Evolutionary conservation across 169 alveolate genomes (phyloP).

Genomic region (Cryptosporidium bovis): DNA sequence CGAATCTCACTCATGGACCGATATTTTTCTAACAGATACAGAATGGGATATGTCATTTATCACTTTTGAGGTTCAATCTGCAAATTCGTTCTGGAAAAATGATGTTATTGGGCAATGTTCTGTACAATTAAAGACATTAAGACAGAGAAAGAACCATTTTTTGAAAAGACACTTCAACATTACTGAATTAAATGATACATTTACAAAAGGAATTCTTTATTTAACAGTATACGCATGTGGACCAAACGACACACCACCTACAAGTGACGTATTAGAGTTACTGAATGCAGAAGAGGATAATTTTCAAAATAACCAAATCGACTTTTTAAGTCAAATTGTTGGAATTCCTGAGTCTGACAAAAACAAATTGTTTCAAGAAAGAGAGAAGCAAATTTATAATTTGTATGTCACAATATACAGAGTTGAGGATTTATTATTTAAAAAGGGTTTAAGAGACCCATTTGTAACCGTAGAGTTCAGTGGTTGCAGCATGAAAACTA

Average conservation of each 20-base stretch:
- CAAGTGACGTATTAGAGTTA: constrained; percentile 57
- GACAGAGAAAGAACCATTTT: constrained; percentile 84
- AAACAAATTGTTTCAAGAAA: constrained; percentile 19
- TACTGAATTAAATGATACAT: constrained; percentile 83
- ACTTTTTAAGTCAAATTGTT: constrained; percentile 52
- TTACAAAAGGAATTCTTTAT: constrained; percentile 82
- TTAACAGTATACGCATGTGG: constrained; percentile 87
- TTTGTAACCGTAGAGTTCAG: constrained; percentile 89
- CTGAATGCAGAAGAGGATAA: constrained; percentile 65
- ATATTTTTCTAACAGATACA: constrained; percentile 83
- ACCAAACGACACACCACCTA: constrained; percentile 80
- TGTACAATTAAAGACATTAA: constrained; percentile 86
- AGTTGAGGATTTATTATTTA: constrained; percentile 84
- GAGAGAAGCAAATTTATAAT: constrained; percentile 79
- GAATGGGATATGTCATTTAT: constrained; percentile 90
- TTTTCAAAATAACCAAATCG: constrained; percentile 42
- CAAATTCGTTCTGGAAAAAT: constrained; percentile 91
- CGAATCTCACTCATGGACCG: constrained; percentile 88
- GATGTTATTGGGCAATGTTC: constrained; percentile 87
- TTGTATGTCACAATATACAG: constrained; percentile 86
- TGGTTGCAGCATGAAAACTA: constrained; percentile 87
- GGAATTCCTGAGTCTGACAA: constrained; percentile 2
- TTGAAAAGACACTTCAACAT: constrained; percentile 84
- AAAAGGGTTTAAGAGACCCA: constrained; percentile 82
- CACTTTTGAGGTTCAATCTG: constrained; percentile 90